phyloP scores from a whole-genome alignment of 495 filamentous ascomycete species.

The Durotheca rogersii region DNA sequence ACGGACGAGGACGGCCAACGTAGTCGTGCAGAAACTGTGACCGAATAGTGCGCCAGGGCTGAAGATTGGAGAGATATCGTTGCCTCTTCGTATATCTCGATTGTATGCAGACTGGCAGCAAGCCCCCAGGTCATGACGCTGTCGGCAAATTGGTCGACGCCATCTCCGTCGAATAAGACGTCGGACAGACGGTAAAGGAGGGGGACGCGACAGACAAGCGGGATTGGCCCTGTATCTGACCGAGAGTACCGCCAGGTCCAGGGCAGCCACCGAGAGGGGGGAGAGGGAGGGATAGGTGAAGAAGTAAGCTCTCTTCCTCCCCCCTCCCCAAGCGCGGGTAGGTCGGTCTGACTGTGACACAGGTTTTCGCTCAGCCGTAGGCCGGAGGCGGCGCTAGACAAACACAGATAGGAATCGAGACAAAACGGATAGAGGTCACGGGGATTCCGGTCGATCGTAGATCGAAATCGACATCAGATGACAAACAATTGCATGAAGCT shows the following conservation, averaged over 20 bases:
- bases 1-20: conserved; percentile 29
- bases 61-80: conserved; percentile 19
- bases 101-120: conserved; percentile 25
- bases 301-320: conserved; percentile 7
- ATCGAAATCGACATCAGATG: conserved; percentile 33
- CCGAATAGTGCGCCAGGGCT: conserved; percentile 28
- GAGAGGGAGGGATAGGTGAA: conserved; percentile 28
- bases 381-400: conserved; percentile 18
- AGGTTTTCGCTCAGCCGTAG: conserved; percentile 29
- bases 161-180: conserved; percentile 10
- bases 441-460: conserved; percentile 23
- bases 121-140: conserved; percentile 19
- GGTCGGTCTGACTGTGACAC: conserved; percentile 31
- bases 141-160: conserved; percentile 27
- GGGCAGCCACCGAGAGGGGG: conserved; percentile 28
- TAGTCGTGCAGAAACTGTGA: conserved; percentile 25
- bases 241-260: conserved; percentile 18
- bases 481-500: conserved; percentile 36
- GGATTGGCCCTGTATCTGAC: conserved; percentile 35
- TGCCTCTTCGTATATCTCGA: conserved; percentile 19
- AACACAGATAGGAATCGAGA: conserved; percentile 14
- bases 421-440: conserved; percentile 21
- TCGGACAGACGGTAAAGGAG: conserved; percentile 17
- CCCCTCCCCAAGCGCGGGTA: conserved; percentile 22
- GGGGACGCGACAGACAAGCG: conserved; percentile 23